A percentile compares a stretch with the other conserved stretches of the same genome.
Evolutionary conservation across 1,284 basidiomycete genomes (phyloP).

Genomic region (Malassezia restricta): DNA sequence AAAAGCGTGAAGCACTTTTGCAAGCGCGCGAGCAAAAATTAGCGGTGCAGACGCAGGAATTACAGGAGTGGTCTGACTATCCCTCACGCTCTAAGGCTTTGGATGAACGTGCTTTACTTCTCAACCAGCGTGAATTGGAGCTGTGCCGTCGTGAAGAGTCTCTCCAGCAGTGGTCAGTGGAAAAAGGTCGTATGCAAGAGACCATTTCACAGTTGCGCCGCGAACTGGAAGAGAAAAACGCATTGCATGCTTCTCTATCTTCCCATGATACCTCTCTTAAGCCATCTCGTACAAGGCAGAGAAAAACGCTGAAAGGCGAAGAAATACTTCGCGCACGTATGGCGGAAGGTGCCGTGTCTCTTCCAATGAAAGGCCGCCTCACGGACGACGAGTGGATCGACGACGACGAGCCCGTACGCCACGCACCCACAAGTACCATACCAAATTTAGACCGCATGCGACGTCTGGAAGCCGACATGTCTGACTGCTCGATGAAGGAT

Average conservation of each 20-base stretch:
- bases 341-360: neutral
- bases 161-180: neutral
- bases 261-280: neutral
- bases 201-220: conserved; percentile 5
- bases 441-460: conserved; percentile 1
- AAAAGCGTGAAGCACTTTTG: conserved; percentile 6
- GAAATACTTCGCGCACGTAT: neutral
- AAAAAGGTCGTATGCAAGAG: conserved; percentile 1
- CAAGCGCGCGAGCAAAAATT: conserved; percentile 2
- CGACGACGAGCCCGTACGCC: conserved; percentile 1
- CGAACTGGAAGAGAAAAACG: neutral
- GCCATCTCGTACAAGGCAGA: neutral
- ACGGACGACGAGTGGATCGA: conserved; percentile 13
- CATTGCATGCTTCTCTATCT: neutral
- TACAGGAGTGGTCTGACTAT: neutral
- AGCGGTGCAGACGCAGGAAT: neutral
- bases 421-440: neutral
- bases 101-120: conserved; percentile 1
- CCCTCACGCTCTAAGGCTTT: neutral
- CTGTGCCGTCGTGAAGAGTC: conserved; percentile 6
- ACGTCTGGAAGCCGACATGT: conserved; percentile 3
- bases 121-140: conserved; percentile 1
- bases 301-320: neutral
- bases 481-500: conserved; percentile 17
- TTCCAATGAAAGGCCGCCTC: neutral